phyloP scores from a whole-genome alignment of 768 basidiomycete genomes.

The Panellus pusillus region DNA sequence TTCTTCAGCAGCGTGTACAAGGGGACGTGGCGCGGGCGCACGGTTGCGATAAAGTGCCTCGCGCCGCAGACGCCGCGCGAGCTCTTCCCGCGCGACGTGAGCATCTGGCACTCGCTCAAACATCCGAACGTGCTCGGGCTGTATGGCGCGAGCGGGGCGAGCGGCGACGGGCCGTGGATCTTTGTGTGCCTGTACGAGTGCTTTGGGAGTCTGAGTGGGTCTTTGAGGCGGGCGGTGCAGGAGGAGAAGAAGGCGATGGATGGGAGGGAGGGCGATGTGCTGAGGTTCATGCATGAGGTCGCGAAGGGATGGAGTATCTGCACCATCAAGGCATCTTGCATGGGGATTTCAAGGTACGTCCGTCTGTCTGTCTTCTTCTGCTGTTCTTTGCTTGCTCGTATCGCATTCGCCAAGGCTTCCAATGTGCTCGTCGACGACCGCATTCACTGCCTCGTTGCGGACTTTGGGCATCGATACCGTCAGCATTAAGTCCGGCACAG shows the following conservation, averaged over 20 bases:
- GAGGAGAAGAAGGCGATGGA: slow-evolving; percentile 19
- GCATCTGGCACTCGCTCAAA: slow-evolving; percentile 66
- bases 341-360: slow-evolving; percentile 71
- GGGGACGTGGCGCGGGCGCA: slow-evolving; percentile 64
- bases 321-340: slow-evolving; percentile 68
- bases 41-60: slow-evolving; percentile 72
- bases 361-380: neutral
- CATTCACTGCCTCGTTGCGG: neutral
- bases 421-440: slow-evolving; percentile 1
- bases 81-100: slow-evolving; percentile 69
- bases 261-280: slow-evolving; percentile 41
- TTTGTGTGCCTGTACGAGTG: slow-evolving; percentile 72
- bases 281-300: slow-evolving; percentile 68
- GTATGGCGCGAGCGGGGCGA: slow-evolving; percentile 72
- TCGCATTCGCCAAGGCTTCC: neutral
- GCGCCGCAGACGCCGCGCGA: slow-evolving; percentile 55
- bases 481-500: no score
- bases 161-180: slow-evolving; percentile 73
- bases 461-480: neutral
- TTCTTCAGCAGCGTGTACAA: slow-evolving; percentile 76
- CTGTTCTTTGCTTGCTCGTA: no score
- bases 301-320: slow-evolving; percentile 77
- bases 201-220: slow-evolving; percentile 51
- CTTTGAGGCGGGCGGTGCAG: slow-evolving; percentile 29
- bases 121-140: slow-evolving; percentile 73